Base-by-base conservation (phyloP, 179 eudicot species). In the Kewa caespitosa region DNA sequence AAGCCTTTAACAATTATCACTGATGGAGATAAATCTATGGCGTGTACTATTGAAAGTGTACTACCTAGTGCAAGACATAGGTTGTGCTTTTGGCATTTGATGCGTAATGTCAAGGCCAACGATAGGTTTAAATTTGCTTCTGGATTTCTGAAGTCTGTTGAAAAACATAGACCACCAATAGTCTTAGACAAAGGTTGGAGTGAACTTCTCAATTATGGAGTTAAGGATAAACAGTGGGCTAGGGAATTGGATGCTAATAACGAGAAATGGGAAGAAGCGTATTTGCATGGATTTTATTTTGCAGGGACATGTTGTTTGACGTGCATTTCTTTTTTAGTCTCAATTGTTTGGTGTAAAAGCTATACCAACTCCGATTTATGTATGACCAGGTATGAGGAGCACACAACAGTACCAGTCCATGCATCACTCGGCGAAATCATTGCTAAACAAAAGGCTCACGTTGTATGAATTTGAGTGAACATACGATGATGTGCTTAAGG, bases 11-110 rank as follows among this genome's bases (percentile, higher is more conserved):
- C 55, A 0, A 32, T 50, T 2, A 22, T 50, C 2, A 78, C 48
- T 7, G 28, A 61, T 27, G 75, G 80, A 28, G 80, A 60, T 14
- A 38, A 71, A 27, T 33, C 71, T 2, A 71, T 71, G 76, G 22
- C 48, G 7, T 34, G 43, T 17, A 70, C 75, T 39, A 63, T 71
- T 62, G 9, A 10, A 17, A n/a, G 0, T 2, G 61, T 62, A 18
- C 18, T 78, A 30, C 57, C 70, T 70, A 4, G 28, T 1, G 17
- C 60, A 7, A 50, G 28, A 14, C 73, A 70, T 17, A 1, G 61
- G 31, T 23, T 70, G n/a, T 64, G 72, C 9, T 62, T 42, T 25
- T 46, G 41, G 72, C 72, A 63, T 71, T 23, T 78, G 0, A 18
- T 50, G 32, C 37, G 57, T 25, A 70, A 79, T 67, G 74, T 37